Evolutionary conservation across 345 rosid genomes (phyloP).

Genomic region (Linum lewisii): DNA sequence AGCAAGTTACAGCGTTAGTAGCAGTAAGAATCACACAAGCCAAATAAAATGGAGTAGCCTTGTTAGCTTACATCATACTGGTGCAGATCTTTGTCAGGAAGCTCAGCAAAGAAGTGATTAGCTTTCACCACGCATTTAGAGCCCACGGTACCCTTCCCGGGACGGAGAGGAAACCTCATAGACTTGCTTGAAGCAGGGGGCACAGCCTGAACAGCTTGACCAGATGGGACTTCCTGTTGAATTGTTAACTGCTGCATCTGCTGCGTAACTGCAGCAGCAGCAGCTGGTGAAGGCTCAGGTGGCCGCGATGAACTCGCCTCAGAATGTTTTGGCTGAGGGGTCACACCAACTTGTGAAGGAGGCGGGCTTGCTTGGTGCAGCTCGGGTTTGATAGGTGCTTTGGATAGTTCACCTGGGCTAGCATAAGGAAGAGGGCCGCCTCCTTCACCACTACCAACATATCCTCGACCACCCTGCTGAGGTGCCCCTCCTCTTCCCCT

Average conservation of each 20-base stretch:
- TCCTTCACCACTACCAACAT: constrained; percentile 34
- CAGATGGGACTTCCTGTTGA: constrained; percentile 37
- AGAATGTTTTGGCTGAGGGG: constrained; percentile 37
- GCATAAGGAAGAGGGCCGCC: constrained; percentile 43
- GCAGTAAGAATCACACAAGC: not conserved
- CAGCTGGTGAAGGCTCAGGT: constrained; percentile 30
- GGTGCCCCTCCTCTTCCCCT: constrained; percentile 75
- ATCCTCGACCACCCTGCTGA: constrained; percentile 58
- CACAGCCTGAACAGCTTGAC: constrained; percentile 50
- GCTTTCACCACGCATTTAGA: constrained; percentile 31
- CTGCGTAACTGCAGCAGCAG: constrained; percentile 14
- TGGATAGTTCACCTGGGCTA: constrained; percentile 49
- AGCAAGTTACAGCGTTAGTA: not conserved
- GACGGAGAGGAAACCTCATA: constrained; percentile 21
- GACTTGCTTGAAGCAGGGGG: constrained; percentile 51
- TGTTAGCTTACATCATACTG: constrained; percentile 29
- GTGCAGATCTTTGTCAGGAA: constrained; percentile 25
- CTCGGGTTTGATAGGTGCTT: constrained; percentile 78
- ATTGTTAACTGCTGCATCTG: constrained; percentile 44
- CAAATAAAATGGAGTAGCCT: not conserved
- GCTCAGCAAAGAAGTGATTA: constrained; percentile 33
- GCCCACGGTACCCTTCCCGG: constrained; percentile 28
- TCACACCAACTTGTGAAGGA: constrained; percentile 45
- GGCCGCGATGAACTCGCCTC: constrained; percentile 46
- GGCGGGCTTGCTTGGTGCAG: constrained; percentile 93